Percentiles rank a stretch among this genome's conserved stretches.
Conservation (phyloP, 2,329 filamentous ascomycete genomes). For the Colletotrichum siamense region DNA sequence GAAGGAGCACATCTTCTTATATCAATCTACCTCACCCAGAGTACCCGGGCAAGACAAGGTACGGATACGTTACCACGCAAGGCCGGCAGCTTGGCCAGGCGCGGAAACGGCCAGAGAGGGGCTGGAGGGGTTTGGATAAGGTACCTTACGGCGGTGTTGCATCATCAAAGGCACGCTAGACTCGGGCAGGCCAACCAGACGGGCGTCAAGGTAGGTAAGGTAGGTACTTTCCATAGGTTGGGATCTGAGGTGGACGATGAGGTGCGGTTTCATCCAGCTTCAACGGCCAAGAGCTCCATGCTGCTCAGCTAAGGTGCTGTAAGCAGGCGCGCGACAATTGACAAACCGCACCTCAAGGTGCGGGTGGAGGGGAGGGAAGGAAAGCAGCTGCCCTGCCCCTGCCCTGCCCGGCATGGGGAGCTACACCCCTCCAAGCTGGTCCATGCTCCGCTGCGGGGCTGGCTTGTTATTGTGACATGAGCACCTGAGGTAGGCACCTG, state of each 20-base stretch:
- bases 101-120: neutral
- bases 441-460: neutral
- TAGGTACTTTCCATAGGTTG: neutral
- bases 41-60: neutral
- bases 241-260: neutral
- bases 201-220: neutral
- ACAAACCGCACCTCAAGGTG: neutral
- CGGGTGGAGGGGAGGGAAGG: neutral
- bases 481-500: neutral
- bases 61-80: neutral
- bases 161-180: neutral
- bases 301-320: neutral
- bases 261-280: neutral
- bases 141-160: neutral
- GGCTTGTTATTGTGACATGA: neutral
- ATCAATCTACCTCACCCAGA: neutral
- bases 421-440: neutral
- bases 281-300: neutral
- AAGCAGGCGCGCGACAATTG: neutral
- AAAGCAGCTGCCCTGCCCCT: neutral
- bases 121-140: neutral
- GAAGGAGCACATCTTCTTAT: constrained; percentile 1
- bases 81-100: neutral
- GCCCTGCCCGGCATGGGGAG: neutral
- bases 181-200: neutral